These are phyloP conservation scores for Westerdykella ornata DNA, from an alignment of 2,329 filamentous ascomycete genomes.

Conservation along the genomic window DNA sequence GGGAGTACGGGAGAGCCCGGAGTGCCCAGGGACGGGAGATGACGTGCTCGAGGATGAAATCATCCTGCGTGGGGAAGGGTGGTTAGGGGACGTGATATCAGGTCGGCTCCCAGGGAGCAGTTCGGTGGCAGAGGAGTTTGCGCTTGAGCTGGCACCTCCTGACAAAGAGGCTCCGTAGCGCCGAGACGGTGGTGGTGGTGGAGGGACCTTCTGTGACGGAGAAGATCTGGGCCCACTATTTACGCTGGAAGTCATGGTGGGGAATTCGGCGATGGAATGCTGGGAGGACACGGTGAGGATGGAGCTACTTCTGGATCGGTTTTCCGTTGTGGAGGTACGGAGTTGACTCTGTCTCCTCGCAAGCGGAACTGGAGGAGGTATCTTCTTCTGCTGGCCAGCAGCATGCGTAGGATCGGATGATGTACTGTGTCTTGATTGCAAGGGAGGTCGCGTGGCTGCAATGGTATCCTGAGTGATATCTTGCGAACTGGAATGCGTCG, in stretches of 20 bases:
- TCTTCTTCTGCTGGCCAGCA: conserved; percentile 22
- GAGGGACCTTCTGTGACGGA: conserved; percentile 21
- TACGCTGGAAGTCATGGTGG: conserved; percentile 13
- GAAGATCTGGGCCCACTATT: conserved; percentile 13
- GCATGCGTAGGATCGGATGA: conserved; percentile 17
- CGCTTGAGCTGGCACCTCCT: conserved; percentile 19
- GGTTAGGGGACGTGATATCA: conserved; percentile 15
- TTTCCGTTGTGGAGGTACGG: conserved; percentile 21
- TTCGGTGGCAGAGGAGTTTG: conserved; percentile 27
- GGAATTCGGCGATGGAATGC: conserved; percentile 21
- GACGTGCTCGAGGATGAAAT: conserved; percentile 21
- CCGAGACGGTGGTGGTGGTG: conserved; percentile 30
- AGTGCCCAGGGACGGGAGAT: conserved; percentile 11
- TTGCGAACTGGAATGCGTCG: conserved; percentile 17
- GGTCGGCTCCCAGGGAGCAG: conserved; percentile 19
- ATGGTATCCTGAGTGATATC: conserved; percentile 13
- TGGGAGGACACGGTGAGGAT: conserved; percentile 33
- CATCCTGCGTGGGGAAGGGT: conserved; percentile 19
- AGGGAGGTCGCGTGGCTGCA: conserved; percentile 4
- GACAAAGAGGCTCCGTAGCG: conserved; percentile 26
- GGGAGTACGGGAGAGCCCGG: conserved; percentile 16
- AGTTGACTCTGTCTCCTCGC: conserved; percentile 34
- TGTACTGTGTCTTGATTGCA: conserved; percentile 10
- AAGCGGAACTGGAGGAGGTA: conserved; percentile 32
- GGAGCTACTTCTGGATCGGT: conserved; percentile 33